Base-by-base conservation (phyloP, 1,139 yeast genomes). In the Zhuliangozyma parablackwelliae region DNA sequence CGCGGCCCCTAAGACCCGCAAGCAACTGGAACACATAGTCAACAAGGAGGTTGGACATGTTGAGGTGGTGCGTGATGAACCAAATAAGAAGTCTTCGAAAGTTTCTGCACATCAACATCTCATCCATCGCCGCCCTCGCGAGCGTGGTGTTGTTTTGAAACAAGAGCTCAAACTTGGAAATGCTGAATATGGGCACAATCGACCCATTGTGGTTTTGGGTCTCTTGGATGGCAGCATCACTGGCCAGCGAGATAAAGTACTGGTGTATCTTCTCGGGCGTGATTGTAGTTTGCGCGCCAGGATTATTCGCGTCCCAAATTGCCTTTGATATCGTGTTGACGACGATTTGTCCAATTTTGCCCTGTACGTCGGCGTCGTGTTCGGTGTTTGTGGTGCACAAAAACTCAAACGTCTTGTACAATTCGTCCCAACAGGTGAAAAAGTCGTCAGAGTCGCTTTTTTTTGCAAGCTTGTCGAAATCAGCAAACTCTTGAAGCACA, bases 101-200 rank as follows among this genome's bases (percentile, higher is more conserved):
- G 0, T 86, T 86, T 37, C 63, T 59, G 39, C 79, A 73, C 85
- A 82, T 80, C 35, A 82, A 60, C 68, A 83, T 62, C 55, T 83
- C 90, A 56, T 82, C 88, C 57, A 81, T 63, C 34, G 81, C 56
- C 24, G 73, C 62, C 50, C 78, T 69, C 0, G 81, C 74, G 7
- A 79, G 57, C 23, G 68, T 61, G n/a, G 60, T 57, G 40, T 65
- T 59, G 36, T 56, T 59, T 26, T 56, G 61, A 21, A 70, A 49
- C 7, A 70, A 46, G 28, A 69, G 46, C 43, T 70, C 75, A 43
- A 67, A 64, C 21, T 56, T 57, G 11, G 67, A 63, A 11, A 65
- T 56, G 6, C 69, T 72, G 47, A 75, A 72, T 2, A 70, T 65
- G 11, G 73, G 69, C 5, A 63, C 65, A 39, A 51, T 63, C 57